Percentiles rank a stretch among this genome's conserved stretches.
phyloP scores from a whole-genome alignment of 2,329 filamentous ascomycete species.

The Penicillium sp. region DNA sequence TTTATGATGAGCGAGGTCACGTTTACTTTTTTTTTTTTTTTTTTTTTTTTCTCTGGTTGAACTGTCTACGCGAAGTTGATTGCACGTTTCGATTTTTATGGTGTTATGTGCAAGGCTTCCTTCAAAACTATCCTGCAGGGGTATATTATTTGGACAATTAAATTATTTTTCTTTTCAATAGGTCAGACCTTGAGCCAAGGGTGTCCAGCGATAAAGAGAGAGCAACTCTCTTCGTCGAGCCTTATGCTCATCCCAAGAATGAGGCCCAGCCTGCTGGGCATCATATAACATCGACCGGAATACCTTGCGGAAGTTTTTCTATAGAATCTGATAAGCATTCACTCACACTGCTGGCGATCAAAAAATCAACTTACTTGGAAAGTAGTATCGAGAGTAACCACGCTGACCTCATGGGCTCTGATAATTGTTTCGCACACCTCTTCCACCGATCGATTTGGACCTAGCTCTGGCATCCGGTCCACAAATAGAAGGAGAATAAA shows the following conservation, averaged over 20 bases:
- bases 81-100: neutral
- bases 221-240: conserved; percentile 56
- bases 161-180: conserved; percentile 12
- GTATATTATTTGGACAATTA: conserved; percentile 1
- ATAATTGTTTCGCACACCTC: conserved; percentile 59
- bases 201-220: conserved; percentile 61
- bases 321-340: neutral
- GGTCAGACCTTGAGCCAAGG: conserved; percentile 22
- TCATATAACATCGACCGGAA: conserved; percentile 58
- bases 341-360: neutral
- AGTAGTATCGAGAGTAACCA: conserved; percentile 58
- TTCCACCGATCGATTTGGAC: conserved; percentile 54
- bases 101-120: neutral
- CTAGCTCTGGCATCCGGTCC: conserved; percentile 57
- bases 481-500: conserved; percentile 58
- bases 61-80: neutral
- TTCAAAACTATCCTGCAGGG: neutral
- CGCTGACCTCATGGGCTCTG: conserved; percentile 58
- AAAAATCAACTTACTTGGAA: conserved; percentile 50
- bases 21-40: neutral
- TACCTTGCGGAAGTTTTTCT: conserved; percentile 63
- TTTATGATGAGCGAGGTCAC: neutral
- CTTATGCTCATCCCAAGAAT: conserved; percentile 53
- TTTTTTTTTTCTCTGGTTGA: too few species aligned
- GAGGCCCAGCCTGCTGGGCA: conserved; percentile 50